These are phyloP conservation scores for Pseudogymnoascus sp. DNA, from an alignment of 2,329 filamentous ascomycete genomes.

Conservation along the genomic window DNA sequence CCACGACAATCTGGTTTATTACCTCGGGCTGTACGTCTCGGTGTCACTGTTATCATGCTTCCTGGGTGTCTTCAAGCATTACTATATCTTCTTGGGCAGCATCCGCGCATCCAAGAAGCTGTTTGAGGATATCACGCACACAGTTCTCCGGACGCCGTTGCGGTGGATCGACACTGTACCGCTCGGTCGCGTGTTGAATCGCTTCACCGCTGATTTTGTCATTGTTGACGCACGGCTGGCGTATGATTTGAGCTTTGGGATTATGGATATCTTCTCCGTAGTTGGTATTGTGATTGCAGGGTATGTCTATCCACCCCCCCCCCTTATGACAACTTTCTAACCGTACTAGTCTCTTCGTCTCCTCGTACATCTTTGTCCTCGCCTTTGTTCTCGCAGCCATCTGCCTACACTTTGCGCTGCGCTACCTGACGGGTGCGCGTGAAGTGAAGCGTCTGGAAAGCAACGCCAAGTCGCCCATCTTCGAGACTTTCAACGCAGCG, in stretches of 20 bases:
- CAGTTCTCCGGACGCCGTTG: slow-evolving; percentile 64
- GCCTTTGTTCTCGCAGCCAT: slow-evolving; percentile 51
- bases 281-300: slow-evolving; percentile 60
- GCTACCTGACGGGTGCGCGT: slow-evolving; percentile 63
- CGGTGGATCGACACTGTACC: slow-evolving; percentile 76
- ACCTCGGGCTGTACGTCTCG: slow-evolving; percentile 59
- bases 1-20: slow-evolving; percentile 47
- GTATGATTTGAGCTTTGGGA: slow-evolving; percentile 53
- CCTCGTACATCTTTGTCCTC: slow-evolving; percentile 57
- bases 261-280: slow-evolving; percentile 54
- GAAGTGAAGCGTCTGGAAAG: slow-evolving; percentile 73
- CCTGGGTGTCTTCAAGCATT: slow-evolving; percentile 55
- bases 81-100: slow-evolving; percentile 56
- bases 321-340: neutral
- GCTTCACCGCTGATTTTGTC: slow-evolving; percentile 72
- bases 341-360: slow-evolving; percentile 49
- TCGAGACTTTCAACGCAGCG: slow-evolving; percentile 70
- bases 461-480: slow-evolving; percentile 69
- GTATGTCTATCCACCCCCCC: slow-evolving; percentile 20
- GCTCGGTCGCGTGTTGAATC: slow-evolving; percentile 67
- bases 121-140: slow-evolving; percentile 59
- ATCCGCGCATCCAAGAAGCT: slow-evolving; percentile 61
- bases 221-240: slow-evolving; percentile 62
- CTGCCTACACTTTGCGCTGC: slow-evolving; percentile 50
- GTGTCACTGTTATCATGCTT: slow-evolving; percentile 52